Evolutionary conservation across 2,329 filamentous ascomycete species (phyloP).

Genomic region (Huntiella decipiens): DNA sequence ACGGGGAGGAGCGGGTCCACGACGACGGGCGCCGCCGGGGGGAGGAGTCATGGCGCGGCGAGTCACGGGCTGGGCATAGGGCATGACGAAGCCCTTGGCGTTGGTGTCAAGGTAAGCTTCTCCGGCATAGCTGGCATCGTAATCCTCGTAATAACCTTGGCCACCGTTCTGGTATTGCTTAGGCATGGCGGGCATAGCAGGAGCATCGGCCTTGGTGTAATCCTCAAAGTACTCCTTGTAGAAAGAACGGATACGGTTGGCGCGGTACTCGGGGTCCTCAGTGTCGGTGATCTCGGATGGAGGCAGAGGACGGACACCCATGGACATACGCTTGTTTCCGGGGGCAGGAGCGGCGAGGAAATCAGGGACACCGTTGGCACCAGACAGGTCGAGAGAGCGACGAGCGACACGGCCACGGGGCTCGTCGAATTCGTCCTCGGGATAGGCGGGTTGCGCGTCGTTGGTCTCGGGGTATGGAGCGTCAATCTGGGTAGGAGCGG

Average conservation of each 20-base stretch:
- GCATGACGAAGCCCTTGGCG: constrained; percentile 53
- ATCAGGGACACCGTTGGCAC: constrained; percentile 16
- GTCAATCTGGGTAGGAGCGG: constrained; percentile 16
- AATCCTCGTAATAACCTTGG: constrained; percentile 50
- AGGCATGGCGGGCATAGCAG: constrained; percentile 24
- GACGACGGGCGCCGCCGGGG: constrained; percentile 35
- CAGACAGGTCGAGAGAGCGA: constrained; percentile 13
- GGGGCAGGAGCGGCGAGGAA: constrained; percentile 35
- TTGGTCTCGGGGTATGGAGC: constrained; percentile 11
- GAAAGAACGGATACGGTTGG: constrained; percentile 93
- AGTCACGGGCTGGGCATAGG: constrained; percentile 67
- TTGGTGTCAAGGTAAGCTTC: constrained; percentile 52
- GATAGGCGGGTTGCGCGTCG: constrained; percentile 11
- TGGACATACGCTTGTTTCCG: constrained; percentile 41
- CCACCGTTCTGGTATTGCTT: constrained; percentile 15
- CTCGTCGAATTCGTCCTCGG: constrained; percentile 13
- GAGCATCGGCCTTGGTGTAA: constrained; percentile 27
- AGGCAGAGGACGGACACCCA: constrained; percentile 67
- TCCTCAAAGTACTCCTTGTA: constrained; percentile 99
- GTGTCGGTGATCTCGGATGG: constrained; percentile 59
- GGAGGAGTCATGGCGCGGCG: constrained; percentile 94
- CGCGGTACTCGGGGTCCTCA: constrained; percentile 83
- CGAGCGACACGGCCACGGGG: constrained; percentile 21
- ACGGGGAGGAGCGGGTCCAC: constrained; percentile 23
- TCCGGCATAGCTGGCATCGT: constrained; percentile 49